Conservation (phyloP, 352 stramenopile genomes). For the Paralagenidium karlingii region DNA sequence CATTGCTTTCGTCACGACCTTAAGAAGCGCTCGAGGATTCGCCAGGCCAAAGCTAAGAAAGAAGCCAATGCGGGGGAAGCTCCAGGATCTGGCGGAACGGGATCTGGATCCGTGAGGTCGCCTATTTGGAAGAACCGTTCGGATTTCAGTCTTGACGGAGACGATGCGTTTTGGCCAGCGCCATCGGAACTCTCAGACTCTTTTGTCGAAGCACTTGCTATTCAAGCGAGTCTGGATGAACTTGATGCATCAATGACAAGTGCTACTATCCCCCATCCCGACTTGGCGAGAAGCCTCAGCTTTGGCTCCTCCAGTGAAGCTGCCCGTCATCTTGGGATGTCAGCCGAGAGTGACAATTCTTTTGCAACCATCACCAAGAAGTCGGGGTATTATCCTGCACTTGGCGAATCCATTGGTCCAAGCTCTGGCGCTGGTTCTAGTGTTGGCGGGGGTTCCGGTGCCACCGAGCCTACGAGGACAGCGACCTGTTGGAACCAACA, state of each 20-base stretch:
- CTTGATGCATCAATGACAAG: conserved; percentile 5
- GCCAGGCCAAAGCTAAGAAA: conserved; percentile 38
- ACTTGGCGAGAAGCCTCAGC: not conserved
- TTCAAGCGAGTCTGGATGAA: conserved; percentile 14
- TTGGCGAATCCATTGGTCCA: too few species aligned
- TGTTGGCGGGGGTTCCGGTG: too few species aligned
- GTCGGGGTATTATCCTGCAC: conserved; percentile 55
- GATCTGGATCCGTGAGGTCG: conserved; percentile 11
- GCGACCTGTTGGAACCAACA: too few species aligned
- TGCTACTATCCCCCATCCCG: conserved; percentile 4
- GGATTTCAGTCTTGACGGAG: conserved; percentile 42
- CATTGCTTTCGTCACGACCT: conserved; percentile 45
- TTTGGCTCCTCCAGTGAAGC: not conserved
- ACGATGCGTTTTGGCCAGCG: conserved; percentile 37
- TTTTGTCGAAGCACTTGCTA: conserved; percentile 23
- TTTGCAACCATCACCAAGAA: conserved; percentile 63
- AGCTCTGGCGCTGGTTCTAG: too few species aligned
- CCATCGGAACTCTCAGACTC: conserved; percentile 30
- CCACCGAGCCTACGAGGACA: too few species aligned
- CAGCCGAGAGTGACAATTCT: conserved; percentile 24
- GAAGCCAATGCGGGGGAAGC: too few species aligned
- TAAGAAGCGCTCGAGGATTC: conserved; percentile 62
- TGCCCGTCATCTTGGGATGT: conserved; percentile 5
- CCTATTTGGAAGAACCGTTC: conserved; percentile 12
- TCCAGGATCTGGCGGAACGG: too few species aligned